Base-by-base conservation (phyloP, 2,329 filamentous ascomycete genomes). In the Aspergillus costaricaensis region DNA sequence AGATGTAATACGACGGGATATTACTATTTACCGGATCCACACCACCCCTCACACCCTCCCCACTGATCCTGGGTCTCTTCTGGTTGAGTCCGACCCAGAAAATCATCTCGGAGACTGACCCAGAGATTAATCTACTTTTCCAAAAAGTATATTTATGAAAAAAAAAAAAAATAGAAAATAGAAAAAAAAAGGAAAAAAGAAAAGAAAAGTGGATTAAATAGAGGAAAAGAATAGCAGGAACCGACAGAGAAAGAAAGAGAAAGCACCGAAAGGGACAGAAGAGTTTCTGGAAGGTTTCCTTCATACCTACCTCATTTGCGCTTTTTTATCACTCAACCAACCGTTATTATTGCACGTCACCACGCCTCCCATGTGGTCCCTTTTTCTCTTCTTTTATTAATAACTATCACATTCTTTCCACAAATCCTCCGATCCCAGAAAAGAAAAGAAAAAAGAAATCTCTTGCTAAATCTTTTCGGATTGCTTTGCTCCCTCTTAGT, bases 11-110 rank as follows among this genome's bases (percentile, higher is more conserved):
- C 57, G 21, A 55, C n/a, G 30, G 50, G 14, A 49, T 23, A 50
- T 59, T 53, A 55, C 44, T 36, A 43, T 32, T 21, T 55, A 56
- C 55, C 52, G 60, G 60, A 57, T 57, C 56, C 49, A 51, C 56
- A 50, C 62, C 60, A 56, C 60, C 60, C 59, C 57, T 47, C 57
- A 58, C 55, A 53, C 51, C 41, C 41, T 57, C 65, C 55, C 62
- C 67, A 68, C 61, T 47, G 55, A 62, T 61, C 62, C 55, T 62
- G 52, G 60, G 64, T 51, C 62, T 57, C 53, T 36, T 55, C 50
- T 47, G 57, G 63, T 62, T 43, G 51, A 58, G 55, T 58, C 52
- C 51, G 58, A 62, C 59, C 66, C 65, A 68, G 61, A 64, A 63
- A 69, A 69, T 71, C 62, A 65, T 44, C 43, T 53, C 55, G 41